phyloP scores from a whole-genome alignment of 1,284 basidiomycete genomes.

The Inonotus obliquus region DNA sequence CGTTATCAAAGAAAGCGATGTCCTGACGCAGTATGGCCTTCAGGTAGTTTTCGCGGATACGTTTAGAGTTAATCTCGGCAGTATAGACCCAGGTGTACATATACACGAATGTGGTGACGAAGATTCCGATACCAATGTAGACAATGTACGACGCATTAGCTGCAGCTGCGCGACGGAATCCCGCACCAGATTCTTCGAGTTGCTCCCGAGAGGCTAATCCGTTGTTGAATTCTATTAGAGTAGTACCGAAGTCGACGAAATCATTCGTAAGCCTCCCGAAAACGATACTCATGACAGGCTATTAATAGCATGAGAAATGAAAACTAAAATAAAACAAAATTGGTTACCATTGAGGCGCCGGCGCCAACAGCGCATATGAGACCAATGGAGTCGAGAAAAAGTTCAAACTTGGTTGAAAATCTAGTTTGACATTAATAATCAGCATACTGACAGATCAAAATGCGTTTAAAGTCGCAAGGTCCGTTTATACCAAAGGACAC shows the following conservation, averaged over 20 bases:
- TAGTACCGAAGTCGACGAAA: constrained; percentile 61
- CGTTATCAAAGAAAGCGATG: constrained; percentile 86
- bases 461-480: too few relatives aligned
- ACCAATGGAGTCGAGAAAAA: constrained; percentile 59
- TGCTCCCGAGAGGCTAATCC: constrained; percentile 27
- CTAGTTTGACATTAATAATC: constrained; percentile 25
- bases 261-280: constrained; percentile 76
- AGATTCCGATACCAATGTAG: constrained; percentile 68
- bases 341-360: constrained; percentile 69
- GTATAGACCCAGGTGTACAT: constrained; percentile 90
- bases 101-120: constrained; percentile 67
- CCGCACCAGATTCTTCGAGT: constrained; percentile 38
- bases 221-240: constrained; percentile 20
- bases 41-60: constrained; percentile 78
- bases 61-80: constrained; percentile 84
- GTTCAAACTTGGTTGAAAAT: constrained; percentile 64
- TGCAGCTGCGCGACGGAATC: constrained; percentile 50
- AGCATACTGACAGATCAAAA: too few relatives aligned
- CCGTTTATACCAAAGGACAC: too few relatives aligned
- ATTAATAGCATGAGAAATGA: background rate
- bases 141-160: constrained; percentile 60
- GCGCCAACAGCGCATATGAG: constrained; percentile 62
- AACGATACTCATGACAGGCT: constrained; percentile 81
- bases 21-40: constrained; percentile 78
- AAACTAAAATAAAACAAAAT: background rate